Evolutionary conservation across 139 green algal species (phyloP).

Genomic region (Chlamydomonas asymmetrica): DNA sequence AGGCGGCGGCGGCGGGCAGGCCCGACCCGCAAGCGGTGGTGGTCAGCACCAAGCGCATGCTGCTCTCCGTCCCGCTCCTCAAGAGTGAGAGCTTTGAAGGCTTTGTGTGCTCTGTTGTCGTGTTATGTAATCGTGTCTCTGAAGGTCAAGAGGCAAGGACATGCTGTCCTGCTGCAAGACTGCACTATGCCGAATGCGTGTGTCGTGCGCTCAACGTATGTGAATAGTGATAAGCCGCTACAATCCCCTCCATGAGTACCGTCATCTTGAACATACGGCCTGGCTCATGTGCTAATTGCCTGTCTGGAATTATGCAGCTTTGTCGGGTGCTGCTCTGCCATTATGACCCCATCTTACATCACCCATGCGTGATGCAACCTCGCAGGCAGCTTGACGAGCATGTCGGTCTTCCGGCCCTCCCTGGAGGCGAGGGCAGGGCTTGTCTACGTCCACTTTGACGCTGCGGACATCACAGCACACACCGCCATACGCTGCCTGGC

Average conservation of each 20-base stretch:
- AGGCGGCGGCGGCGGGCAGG: not conserved
- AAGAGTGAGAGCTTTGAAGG: not conserved
- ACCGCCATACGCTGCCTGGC: not conserved
- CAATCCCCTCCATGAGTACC: too few species aligned
- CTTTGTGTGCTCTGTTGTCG: too few species aligned
- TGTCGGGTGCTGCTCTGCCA: not conserved
- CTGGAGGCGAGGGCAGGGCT: not conserved
- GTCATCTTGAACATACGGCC: not conserved
- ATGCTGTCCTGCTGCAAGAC: too few species aligned
- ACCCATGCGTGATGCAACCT: not conserved
- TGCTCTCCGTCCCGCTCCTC: not conserved
- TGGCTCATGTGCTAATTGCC: not conserved
- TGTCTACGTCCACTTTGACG: not conserved
- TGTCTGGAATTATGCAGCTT: not conserved
- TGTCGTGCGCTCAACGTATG: too few species aligned
- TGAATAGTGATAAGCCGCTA: too few species aligned
- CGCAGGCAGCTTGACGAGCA: not conserved
- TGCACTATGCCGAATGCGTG: too few species aligned
- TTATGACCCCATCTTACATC: not conserved
- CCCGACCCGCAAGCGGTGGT: not conserved
- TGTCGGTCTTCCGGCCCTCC: not conserved
- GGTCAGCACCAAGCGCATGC: not conserved
- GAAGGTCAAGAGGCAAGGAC: too few species aligned
- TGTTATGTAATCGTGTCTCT: not conserved
- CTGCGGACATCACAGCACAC: not conserved